Evolutionary conservation across 495 filamentous ascomycete genomes (phyloP).

Genomic region (Alectoria sarmentosa): DNA sequence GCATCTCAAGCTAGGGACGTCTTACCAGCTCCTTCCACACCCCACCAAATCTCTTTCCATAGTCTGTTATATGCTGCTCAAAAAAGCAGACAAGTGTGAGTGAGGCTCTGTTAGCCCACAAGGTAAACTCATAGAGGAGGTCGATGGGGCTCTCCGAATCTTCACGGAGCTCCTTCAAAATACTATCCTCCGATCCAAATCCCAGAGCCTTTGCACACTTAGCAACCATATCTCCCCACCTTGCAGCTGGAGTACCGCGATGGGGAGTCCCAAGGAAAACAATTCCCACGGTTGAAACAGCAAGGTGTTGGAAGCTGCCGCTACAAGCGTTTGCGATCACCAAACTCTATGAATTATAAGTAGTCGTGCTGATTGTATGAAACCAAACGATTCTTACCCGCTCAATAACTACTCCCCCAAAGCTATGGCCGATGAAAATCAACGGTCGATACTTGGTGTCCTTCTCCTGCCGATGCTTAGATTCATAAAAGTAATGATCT

Average conservation of each 20-base stretch:
- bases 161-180: slow-evolving; percentile 12
- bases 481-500: background rate
- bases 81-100: slow-evolving; percentile 4
- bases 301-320: background rate
- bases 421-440: slow-evolving; percentile 9
- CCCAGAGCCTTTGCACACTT: background rate
- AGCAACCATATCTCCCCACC: slow-evolving; percentile 1
- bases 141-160: slow-evolving; percentile 1
- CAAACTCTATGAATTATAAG: background rate
- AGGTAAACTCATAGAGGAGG: slow-evolving; percentile 9
- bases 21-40: background rate
- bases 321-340: background rate
- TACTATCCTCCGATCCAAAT: slow-evolving; percentile 2
- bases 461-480: background rate
- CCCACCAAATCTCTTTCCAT: background rate
- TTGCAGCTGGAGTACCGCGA: slow-evolving; percentile 4
- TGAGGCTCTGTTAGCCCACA: slow-evolving; percentile 10
- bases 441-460: slow-evolving; percentile 6
- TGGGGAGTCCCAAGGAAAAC: slow-evolving; percentile 10
- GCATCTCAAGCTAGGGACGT: background rate
- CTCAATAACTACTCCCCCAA: slow-evolving; percentile 8
- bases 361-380: background rate
- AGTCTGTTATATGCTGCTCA: slow-evolving; percentile 9
- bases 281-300: slow-evolving; percentile 3
- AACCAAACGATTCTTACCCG: background rate